Evolutionary conservation across 306 rosid genomes (phyloP), one percentile per base, ranked within the genome.

Genomic region (Medicago lupulina): DNA sequence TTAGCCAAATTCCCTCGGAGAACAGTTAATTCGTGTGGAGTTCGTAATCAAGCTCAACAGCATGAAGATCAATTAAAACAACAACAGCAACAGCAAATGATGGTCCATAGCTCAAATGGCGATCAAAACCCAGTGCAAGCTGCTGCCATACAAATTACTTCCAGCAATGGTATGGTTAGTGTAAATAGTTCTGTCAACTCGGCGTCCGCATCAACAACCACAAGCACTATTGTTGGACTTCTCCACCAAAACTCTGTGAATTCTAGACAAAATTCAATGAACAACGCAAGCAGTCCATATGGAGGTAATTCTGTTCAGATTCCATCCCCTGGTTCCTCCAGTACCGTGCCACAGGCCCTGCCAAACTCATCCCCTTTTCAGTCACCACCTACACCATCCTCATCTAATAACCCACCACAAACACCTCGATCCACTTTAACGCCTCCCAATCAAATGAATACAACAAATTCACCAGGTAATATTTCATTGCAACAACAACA

Each of bases 231-330:
- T 69, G 99, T 84, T 73, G 99, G 99, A 58, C 93, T 96, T 75
- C 93, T 96, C 59, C 98, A 92, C 80, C 99, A 96, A 74, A 92
- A 96, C 81, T 96, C 99, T 4, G 89, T 96, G 91, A 92, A 92
- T 74, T 87, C 94, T 76, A 85, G 99, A 78, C 98, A 83, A 76
- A 92, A 41, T 81, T 81, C 95, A 8, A 81, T 90, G 88, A 87
- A 88, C 80, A 91, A 92, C 80, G 88, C 93, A 74, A 84, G 76
- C 88, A 95, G 92, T 81, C 96, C 97, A 6, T 92, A 95, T 67
- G 98, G 96, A 50, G 97, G 93, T 65, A 82, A 78, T 75, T 85
- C 96, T 69, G 93, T 87, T 83, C 97, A 92, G 85, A 87, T 96
- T 76, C 93, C 99, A 34, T 92, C 99, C 55, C 99, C 99, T 34